phyloP scores from a whole-genome alignment of 345 rosid species.

The Populus deltoides region DNA sequence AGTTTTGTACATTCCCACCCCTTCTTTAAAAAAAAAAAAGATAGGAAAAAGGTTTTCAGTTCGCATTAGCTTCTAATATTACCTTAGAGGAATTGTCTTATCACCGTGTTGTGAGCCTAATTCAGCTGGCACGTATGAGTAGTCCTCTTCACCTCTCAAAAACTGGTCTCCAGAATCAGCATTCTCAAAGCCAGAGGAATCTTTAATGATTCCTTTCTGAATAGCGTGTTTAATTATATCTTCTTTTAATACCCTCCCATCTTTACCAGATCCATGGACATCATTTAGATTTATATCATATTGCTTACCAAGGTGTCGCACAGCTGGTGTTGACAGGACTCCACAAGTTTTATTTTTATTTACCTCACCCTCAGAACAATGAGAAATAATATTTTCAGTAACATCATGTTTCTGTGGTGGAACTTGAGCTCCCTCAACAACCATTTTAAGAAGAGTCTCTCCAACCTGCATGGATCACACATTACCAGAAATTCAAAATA shows the following conservation, averaged over 20 bases:
- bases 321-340: slow-evolving; percentile 70
- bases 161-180: slow-evolving; percentile 22
- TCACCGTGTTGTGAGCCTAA: slow-evolving; percentile 39
- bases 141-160: slow-evolving; percentile 25
- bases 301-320: slow-evolving; percentile 72
- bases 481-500: slow-evolving; percentile 5
- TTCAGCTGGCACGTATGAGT: slow-evolving; percentile 20
- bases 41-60: not conserved
- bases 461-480: slow-evolving; percentile 58
- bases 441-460: slow-evolving; percentile 75
- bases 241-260: slow-evolving; percentile 77
- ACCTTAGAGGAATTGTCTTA: slow-evolving; percentile 70
- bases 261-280: slow-evolving; percentile 66
- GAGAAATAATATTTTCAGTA: slow-evolving; percentile 20
- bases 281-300: slow-evolving; percentile 60
- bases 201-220: slow-evolving; percentile 43
- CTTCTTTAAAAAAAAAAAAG: not conserved
- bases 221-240: slow-evolving; percentile 56
- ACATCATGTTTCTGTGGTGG: slow-evolving; percentile 19
- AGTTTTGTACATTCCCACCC: not conserved
- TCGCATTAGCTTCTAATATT: slow-evolving; percentile 1
- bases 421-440: slow-evolving; percentile 43
- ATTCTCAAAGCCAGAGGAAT: slow-evolving; percentile 27
- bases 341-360: slow-evolving; percentile 36
- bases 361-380: slow-evolving; percentile 24